phyloP scores from a whole-genome alignment of 2,329 filamentous ascomycete genomes.

The Pestalotiopsis sp. region DNA sequence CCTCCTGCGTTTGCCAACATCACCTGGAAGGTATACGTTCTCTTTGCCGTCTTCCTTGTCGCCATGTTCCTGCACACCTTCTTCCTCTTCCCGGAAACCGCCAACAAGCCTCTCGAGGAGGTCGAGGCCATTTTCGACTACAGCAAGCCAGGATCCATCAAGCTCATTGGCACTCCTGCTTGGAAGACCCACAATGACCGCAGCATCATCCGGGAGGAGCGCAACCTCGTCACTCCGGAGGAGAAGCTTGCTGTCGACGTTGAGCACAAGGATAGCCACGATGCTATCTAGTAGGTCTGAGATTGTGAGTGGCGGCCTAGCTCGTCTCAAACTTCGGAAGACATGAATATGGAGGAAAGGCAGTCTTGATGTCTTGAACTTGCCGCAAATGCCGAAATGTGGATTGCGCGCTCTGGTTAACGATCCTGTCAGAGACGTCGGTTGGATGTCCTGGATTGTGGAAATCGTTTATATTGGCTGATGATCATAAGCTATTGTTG shows the following conservation, averaged over 20 bases:
- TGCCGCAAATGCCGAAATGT: not conserved
- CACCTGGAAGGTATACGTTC: slow-evolving; percentile 52
- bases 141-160: slow-evolving; percentile 35
- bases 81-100: slow-evolving; percentile 60
- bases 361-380: not conserved
- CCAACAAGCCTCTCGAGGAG: slow-evolving; percentile 57
- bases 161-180: slow-evolving; percentile 40
- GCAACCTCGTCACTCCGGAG: slow-evolving; percentile 33
- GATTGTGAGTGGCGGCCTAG: not conserved
- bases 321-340: not conserved
- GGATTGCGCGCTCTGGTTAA: not conserved
- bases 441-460: not conserved
- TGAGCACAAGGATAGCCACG: slow-evolving; percentile 21
- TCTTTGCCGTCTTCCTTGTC: slow-evolving; percentile 55
- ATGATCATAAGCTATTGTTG: not conserved
- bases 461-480: not conserved
- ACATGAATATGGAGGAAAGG: not conserved
- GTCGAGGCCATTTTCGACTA: slow-evolving; percentile 51
- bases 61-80: slow-evolving; percentile 51
- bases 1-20: slow-evolving; percentile 47
- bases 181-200: slow-evolving; percentile 44
- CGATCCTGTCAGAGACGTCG: not conserved
- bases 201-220: slow-evolving; percentile 33
- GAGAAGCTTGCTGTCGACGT: slow-evolving; percentile 32
- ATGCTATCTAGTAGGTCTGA: not conserved